phyloP scores from a whole-genome alignment of 2,329 filamentous ascomycete species.

The Beauveria sp. region DNA sequence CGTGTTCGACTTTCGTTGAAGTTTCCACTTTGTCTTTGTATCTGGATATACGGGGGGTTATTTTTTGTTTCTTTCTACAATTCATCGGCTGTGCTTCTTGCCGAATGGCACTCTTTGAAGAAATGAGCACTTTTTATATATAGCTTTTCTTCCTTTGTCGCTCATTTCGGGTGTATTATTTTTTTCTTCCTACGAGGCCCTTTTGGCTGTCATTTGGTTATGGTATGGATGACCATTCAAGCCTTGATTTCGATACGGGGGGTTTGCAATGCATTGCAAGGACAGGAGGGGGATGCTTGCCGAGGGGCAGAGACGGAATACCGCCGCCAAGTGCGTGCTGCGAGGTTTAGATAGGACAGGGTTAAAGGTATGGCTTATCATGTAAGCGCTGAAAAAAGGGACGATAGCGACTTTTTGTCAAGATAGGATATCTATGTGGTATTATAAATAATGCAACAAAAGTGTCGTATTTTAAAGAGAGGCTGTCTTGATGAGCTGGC shows the following conservation, averaged over 20 bases:
- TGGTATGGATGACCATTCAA: background rate
- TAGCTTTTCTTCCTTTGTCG: background rate
- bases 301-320: background rate
- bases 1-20: slow-evolving; percentile 4
- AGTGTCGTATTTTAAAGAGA: background rate
- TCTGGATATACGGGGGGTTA: background rate
- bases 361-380: background rate
- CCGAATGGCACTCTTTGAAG: background rate
- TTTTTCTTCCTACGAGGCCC: background rate
- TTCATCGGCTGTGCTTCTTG: background rate
- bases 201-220: background rate
- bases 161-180: slow-evolving; percentile 6
- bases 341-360: background rate
- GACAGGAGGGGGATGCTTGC: background rate
- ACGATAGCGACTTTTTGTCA: background rate
- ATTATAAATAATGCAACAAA: slow-evolving; percentile 3
- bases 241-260: background rate
- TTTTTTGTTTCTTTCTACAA: background rate
- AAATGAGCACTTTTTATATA: background rate
- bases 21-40: background rate
- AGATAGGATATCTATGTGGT: slow-evolving; percentile 2
- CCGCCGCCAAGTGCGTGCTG: background rate
- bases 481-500: background rate
- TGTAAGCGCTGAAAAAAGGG: background rate
- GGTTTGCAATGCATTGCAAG: background rate